These are phyloP conservation scores for Parastagonospora avenae DNA, from an alignment of 2,329 filamentous ascomycete genomes.

Conservation along the genomic window DNA sequence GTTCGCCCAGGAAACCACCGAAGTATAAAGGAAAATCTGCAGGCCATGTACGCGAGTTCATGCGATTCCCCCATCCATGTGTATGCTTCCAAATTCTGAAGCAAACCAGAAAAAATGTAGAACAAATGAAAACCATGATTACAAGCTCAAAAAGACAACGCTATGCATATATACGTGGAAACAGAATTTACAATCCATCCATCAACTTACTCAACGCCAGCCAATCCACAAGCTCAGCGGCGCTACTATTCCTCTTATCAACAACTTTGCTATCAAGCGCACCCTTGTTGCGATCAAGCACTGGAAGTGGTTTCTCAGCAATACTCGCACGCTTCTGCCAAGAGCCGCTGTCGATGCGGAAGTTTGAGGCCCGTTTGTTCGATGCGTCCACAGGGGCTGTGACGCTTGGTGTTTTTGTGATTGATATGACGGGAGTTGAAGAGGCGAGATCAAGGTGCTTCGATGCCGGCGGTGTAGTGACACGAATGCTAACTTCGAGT, in stretches of 20 bases:
- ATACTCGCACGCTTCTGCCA: conserved; percentile 3
- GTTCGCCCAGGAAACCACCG: too few species aligned
- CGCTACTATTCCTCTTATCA: conserved; percentile 1
- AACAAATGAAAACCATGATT: too few species aligned
- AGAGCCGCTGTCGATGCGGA: conserved; percentile 21
- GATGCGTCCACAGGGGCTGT: not conserved
- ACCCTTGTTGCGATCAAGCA: conserved; percentile 10
- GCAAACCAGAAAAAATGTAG: too few species aligned
- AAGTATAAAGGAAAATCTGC: too few species aligned
- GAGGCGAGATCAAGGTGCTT: conserved; percentile 3
- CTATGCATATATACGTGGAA: too few species aligned
- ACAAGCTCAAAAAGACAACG: too few species aligned
- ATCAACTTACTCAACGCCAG: conserved; percentile 19
- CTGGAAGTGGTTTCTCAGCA: conserved; percentile 9
- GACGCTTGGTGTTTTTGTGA: not conserved
- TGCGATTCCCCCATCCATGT: too few species aligned
- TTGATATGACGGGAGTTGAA: not conserved
- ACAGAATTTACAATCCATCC: not conserved
- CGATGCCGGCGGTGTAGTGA: conserved; percentile 9
- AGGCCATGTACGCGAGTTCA: too few species aligned
- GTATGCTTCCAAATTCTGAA: too few species aligned
- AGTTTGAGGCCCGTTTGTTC: conserved; percentile 2
- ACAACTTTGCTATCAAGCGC: conserved; percentile 6
- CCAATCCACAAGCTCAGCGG: conserved; percentile 15
- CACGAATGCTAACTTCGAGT: conserved; percentile 21